Base-by-base conservation (phyloP, 1,284 basidiomycete genomes). In the Leccinum subrobustum region DNA sequence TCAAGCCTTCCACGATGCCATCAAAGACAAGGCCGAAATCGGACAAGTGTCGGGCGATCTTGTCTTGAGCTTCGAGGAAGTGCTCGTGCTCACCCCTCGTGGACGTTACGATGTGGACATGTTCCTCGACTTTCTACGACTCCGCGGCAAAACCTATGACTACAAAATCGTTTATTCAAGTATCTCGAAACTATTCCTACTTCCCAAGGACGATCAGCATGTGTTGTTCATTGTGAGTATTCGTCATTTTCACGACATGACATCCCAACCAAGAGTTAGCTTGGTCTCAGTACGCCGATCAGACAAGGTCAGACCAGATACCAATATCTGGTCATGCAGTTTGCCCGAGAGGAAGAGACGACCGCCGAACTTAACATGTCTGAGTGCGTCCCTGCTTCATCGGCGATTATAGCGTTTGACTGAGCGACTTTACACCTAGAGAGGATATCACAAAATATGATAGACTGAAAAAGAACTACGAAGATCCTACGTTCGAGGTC, bases 101-200 rank as follows among this genome's bases (percentile, higher is more conserved):
- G 96, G 96, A 60, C 89, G 95, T 61, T 98, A 96, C 77, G 96
- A 98, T 69, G 90, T 99, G 75, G 97, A 99, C 77, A 96, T 99
- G 89, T 98, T 95, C 82, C 87, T 89, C 47, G 92, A 94, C 53
- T 98, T 96, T 77, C 77, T 99, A 69, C 89, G 97, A 48, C 79
- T 99, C 33, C 90, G 96, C 47, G 97, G 97, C 63, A 98, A 98
- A 79, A 98, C 95, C 3, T 99, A 99, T 78, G 97, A 99, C 77
- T 99, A 99, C 84, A 97, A 98, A 78, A 93, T 99, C 61, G 83
- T 94, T 29, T 98, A 96, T 77, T 84, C 85, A 48, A 93, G 91
- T 64, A 95, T 99, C 68, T 90, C 92, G 52, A 86, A 88, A 64
- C 80, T 99, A 23, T 99, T 99, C 83, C 82, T 99, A 20, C 81